Percentiles rank a stretch among this genome's conserved stretches.
These are phyloP conservation scores for Carex parvula DNA, from an alignment of 176 grass and related monocot genomes.

Conservation along the genomic window DNA sequence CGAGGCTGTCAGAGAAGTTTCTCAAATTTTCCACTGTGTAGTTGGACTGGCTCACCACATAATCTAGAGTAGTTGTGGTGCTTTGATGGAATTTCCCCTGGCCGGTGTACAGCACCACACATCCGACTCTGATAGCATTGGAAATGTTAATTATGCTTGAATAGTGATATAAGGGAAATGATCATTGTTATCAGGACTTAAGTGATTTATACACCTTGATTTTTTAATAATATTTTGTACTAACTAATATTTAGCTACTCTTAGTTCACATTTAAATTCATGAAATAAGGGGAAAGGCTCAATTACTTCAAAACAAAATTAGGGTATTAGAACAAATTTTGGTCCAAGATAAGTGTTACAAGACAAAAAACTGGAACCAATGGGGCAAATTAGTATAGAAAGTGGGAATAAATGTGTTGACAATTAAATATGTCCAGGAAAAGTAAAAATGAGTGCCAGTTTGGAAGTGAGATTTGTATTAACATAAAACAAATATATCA, in stretches of 20 bases:
- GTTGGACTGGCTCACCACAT: conserved; percentile 65
- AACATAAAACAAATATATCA: background rate
- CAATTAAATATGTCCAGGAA: background rate
- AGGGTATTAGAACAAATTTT: background rate
- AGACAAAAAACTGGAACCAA: background rate
- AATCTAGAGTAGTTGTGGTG: conserved; percentile 66
- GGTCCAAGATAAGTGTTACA: background rate
- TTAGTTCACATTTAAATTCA: conserved; percentile 15
- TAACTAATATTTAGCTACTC: background rate
- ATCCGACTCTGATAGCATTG: conserved; percentile 45
- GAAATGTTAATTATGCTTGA: background rate
- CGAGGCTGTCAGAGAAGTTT: conserved; percentile 84
- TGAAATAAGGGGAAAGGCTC: background rate
- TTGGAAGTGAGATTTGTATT: background rate
- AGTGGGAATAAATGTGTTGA: background rate
- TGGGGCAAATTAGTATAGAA: background rate
- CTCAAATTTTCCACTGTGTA: conserved; percentile 77
- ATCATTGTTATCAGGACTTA: background rate
- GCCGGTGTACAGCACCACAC: conserved; percentile 57
- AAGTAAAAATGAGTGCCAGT: background rate
- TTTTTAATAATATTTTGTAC: background rate
- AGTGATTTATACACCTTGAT: background rate
- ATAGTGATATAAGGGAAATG: background rate
- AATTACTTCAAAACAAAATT: background rate
- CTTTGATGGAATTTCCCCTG: conserved; percentile 78